Evolutionary conservation across 2,329 filamentous ascomycete species (phyloP), one percentile per base, ranked within the genome.

Genomic region (Kalaharituber pfeilii): DNA sequence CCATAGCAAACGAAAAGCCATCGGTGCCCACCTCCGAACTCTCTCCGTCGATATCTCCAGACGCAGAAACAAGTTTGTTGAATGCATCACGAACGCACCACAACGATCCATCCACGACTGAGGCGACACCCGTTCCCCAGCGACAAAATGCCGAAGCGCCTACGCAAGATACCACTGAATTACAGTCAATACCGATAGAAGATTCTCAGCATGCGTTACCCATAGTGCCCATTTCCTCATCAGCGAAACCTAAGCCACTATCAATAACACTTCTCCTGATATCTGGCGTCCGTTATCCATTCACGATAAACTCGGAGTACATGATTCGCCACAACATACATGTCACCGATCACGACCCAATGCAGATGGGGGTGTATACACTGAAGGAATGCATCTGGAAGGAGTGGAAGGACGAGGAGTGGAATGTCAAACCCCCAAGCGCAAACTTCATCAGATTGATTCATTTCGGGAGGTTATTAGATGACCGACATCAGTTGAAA

Each of bases 351-450:
- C 47, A 47, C 15, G 42, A 47, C 22, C 58, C 62, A 4, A 55
- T 64, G 47, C 55, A 61, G 52, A 63, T 64, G 60, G 62, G 57
- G 3, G 62, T 63, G 22, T 59, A 55, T 51, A 61, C 63, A 51
- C 52, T 64, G 33, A 64, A 64, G 53, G 62, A 64, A 49, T 64
- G 62, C 53, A 57, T 64, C 25, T 64, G 62, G 62, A 62, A 63
- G 44, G 62, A 64, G 53, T 64, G 62, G 62, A 61, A 55, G 49
- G 62, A 63, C 47, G 62, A 62, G 63, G 59, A 61, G 51, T 62
- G 60, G 60, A 58, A 57, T 33, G 55, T 57, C 52, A 55, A 54
- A 42, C 60, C 60, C 7, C 59, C 60, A 15, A 60, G 57, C 47
- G 59, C 60, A 18, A 52, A 58, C 29, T 62, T 60, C 45, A 60